Base-by-base conservation (phyloP, 257 asterid genomes). In the Linderniella brevidens region DNA sequence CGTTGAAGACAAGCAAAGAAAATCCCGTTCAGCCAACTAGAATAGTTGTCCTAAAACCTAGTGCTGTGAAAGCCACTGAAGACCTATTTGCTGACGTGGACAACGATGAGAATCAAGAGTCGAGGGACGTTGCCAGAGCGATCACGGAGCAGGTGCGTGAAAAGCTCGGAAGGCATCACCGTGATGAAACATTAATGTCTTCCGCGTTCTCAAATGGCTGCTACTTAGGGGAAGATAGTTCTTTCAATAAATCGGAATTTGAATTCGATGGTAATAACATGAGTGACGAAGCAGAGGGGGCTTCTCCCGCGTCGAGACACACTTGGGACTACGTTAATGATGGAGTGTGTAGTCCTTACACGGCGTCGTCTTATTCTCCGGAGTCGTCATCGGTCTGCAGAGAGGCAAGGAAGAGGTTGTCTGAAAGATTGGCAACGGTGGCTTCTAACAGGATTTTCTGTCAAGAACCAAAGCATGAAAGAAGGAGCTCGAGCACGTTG, bases 361-460 rank as follows among this genome's bases (percentile, higher is more conserved):
- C 56, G n/a, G 66, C 93, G 52, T 63, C 85, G 40, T 76, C 94
- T 56, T 68, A 56, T 68, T 79, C 88, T 59, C 88, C 92, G 13
- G 92, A 82, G 54, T 79, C 92, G 37, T n/a, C n/a, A n/a, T 71
- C 82, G 17, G 94, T 82, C 32, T 74, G 78, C 53, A 69, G 77
- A 60, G 94, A 82, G 68, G 94, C 94, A 17, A 82, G 79, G 85
- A 82, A 74, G 57, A 81, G 88, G 35, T 78, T 82, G 9, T 82
- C 88, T 44, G 94, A 76, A 63, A 74, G 94, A 63, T 79, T 80
- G 85, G 82, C 86, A 20, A 71, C 67, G 73, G 69, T 82, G 79
- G 68, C 82, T 41, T 69, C 92, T 46, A 68, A 55, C 51, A 80
- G 82, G 49, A 58, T 48, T 49, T n/a, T n/a, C n/a, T 69, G 50